Evolutionary conservation across 371 early-diverging fungal genomes (phyloP), one percentile per base, ranked within the genome.

Genomic region (Dipsacomyces acuminosporus): DNA sequence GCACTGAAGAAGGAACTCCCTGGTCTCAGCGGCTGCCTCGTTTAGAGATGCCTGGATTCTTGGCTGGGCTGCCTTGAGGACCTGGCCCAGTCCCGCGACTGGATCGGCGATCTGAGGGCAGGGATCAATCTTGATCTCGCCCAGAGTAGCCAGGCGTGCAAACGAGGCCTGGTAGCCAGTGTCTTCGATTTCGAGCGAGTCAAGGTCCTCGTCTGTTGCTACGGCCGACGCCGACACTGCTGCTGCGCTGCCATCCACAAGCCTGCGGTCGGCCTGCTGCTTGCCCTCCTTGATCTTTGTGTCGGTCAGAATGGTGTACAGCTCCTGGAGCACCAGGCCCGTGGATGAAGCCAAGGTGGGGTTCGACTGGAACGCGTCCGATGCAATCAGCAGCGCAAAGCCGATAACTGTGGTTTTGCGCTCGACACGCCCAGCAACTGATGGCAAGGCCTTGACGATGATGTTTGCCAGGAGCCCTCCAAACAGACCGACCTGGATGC

Each of bases 91-190:
- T 0, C 70, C 70, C 6, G 18, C 20, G 0, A 58, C 61, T 0
- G 62, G 48, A 41, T 57, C 46, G 19, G 36, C 35, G 42, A 72
- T 49, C 34, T 53, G 63, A 17, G 72, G 63, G 34, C 64, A 63
- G 17, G 71, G 72, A 34, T 72, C 72, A 25, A 72, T 58, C 45
- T 54, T 58, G 35, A 58, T 48, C 18, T 70, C 71, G 47, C 72
- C 72, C 21, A 72, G 70, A 0, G 88, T 84, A 11, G 83, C 73
- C 35, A 88, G 69, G 38, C 78, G 80, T 9, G 86, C 76, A 69
- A 82, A 90, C 41, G 84, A 75, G 9, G 86, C 85, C 59, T 90
- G 90, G 64, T 89, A 91, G 1, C 90, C 90, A 0, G 77, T 72
- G 33, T 81, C 83, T 51, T 87, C 88, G 20, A 88, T 71, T 72